A percentile compares a stretch with the other conserved stretches of the same genome.
phyloP scores from a whole-genome alignment of 306 rosid species.

The apple (Malus domestica) region ASM211411v1 NC_041789.1:30914001-30914500 shows the following conservation, averaged over 20 bases:
- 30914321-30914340: no score
- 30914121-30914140: not conserved
- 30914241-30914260: not conserved
- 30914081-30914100: not conserved
- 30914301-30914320: not conserved
- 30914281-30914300: no score
- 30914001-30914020: not conserved
- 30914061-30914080: not conserved
- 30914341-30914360: not conserved
- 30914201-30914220: not conserved
- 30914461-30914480: no score
- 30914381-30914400: not conserved
- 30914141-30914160: not conserved
- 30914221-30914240: not conserved
- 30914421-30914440: no score
- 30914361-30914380: not conserved
- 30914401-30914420: not conserved
- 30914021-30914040: not conserved
- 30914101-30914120: not conserved
- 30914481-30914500: no score
- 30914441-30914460: no score
- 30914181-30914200: not conserved
- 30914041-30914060: not conserved
- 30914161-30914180: not conserved
- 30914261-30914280: no score